Percentiles rank a stretch among this genome's conserved stretches.
These are phyloP conservation scores for Protomyces macrosporus DNA, from an alignment of 1,139 yeast genomes.

Conservation along the genomic window DNA sequence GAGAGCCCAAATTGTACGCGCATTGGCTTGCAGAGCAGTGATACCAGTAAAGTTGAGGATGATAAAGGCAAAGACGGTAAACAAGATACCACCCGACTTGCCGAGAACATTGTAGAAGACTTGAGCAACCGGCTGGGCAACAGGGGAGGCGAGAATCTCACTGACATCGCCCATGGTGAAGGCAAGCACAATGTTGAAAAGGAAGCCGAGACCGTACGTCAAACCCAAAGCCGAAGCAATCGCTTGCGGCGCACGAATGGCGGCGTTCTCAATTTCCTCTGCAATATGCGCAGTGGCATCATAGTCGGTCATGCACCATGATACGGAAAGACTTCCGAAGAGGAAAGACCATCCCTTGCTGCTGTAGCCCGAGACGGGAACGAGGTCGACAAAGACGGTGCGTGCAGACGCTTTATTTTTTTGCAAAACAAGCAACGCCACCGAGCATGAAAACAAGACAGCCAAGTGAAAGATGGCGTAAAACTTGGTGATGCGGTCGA, in stretches of 20 bases:
- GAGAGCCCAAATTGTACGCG: conserved; percentile 79
- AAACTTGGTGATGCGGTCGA: conserved; percentile 43
- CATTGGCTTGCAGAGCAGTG: conserved; percentile 68
- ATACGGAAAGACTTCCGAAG: conserved; percentile 59
- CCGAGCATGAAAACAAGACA: conserved; percentile 41
- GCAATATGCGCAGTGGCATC: conserved; percentile 66
- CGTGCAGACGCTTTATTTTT: conserved; percentile 37
- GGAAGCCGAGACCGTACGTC: conserved; percentile 46
- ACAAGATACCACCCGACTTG: conserved; percentile 54
- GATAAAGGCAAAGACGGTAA: conserved; percentile 36
- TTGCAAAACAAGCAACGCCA: conserved; percentile 37
- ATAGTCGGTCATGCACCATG: conserved; percentile 45
- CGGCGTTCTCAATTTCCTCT: conserved; percentile 65
- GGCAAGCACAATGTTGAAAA: conserved; percentile 43
- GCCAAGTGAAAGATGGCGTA: conserved; percentile 46
- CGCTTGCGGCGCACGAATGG: conserved; percentile 63
- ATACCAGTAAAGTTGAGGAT: conserved; percentile 56
- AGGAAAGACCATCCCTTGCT: conserved; percentile 57
- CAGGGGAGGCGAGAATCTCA: conserved; percentile 12
- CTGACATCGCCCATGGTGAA: conserved; percentile 26
- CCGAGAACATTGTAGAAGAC: conserved; percentile 62
- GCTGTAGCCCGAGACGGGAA: conserved; percentile 39
- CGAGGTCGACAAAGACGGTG: conserved; percentile 39
- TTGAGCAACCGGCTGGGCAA: conserved; percentile 47
- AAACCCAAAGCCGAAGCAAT: conserved; percentile 50